phyloP scores from a whole-genome alignment of 2,329 filamentous ascomycete genomes.

The Monosporascus ibericus region DNA sequence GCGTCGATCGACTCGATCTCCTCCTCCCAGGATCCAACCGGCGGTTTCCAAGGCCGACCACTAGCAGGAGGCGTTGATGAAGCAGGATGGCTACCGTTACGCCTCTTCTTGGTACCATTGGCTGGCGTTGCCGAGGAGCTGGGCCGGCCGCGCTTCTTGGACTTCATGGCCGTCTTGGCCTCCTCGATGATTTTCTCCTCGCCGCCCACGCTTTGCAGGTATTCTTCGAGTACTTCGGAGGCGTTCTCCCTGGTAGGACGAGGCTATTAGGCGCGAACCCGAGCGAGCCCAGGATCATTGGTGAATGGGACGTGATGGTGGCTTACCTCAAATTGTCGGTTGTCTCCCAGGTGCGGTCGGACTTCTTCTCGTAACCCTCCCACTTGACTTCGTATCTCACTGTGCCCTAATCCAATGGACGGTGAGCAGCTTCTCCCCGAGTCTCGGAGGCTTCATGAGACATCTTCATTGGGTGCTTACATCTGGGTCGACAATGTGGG shows the following conservation, averaged over 20 bases:
- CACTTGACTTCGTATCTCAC: conserved; percentile 70
- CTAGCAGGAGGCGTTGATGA: conserved; percentile 43
- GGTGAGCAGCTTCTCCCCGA: conserved; percentile 3
- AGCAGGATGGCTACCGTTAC: conserved; percentile 43
- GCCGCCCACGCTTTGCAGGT: conserved; percentile 59
- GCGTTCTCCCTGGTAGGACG: conserved; percentile 44
- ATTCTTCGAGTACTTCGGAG: conserved; percentile 55
- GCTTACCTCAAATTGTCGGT: conserved; percentile 61
- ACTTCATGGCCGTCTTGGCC: conserved; percentile 42
- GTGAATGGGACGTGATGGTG: conserved; percentile 1
- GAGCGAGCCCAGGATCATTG: not conserved
- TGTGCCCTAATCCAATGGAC: conserved; percentile 31
- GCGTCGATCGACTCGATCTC: conserved; percentile 65
- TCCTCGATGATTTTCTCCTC: conserved; percentile 48
- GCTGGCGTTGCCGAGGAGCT: conserved; percentile 31
- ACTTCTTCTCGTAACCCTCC: conserved; percentile 67
- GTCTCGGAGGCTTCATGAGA: not conserved
- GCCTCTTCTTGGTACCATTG: conserved; percentile 39
- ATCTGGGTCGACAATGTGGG: conserved; percentile 54
- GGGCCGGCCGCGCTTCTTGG: conserved; percentile 53
- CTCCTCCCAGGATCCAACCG: conserved; percentile 71
- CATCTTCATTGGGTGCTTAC: conserved; percentile 28
- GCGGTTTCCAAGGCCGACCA: conserved; percentile 54
- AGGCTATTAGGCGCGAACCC: not conserved
- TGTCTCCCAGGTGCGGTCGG: conserved; percentile 73